These are phyloP conservation scores for Anastatica hierochuntica DNA, from an alignment of 345 rosid species.

Conservation along the genomic window DNA sequence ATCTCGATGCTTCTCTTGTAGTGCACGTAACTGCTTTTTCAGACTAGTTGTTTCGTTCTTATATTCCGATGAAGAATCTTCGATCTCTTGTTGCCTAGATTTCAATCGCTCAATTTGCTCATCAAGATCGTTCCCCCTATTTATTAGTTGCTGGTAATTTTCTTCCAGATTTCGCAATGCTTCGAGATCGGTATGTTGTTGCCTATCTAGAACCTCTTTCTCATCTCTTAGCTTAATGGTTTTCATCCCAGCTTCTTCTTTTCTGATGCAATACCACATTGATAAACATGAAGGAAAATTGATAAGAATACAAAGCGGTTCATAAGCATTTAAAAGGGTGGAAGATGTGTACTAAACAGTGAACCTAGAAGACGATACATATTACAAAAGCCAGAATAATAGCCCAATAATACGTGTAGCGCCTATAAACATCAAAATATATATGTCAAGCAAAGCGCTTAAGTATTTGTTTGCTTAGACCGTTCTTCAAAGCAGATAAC, in stretches of 20 bases:
- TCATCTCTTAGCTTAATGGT: slow-evolving; percentile 86
- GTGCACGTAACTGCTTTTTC: slow-evolving; percentile 51
- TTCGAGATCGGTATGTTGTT: slow-evolving; percentile 84
- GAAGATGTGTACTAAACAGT: too few relatives aligned
- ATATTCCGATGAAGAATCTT: slow-evolving; percentile 47
- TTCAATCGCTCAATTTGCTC: slow-evolving; percentile 72
- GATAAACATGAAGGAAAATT: neutral
- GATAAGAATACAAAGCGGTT: slow-evolving; percentile 4
- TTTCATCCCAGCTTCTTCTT: slow-evolving; percentile 91
- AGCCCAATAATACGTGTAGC: neutral
- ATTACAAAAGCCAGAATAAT: neutral
- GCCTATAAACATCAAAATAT: neutral
- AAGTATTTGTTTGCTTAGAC: slow-evolving; percentile 8
- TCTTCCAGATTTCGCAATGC: slow-evolving; percentile 86
- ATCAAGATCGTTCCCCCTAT: slow-evolving; percentile 63
- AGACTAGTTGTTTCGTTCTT: slow-evolving; percentile 50
- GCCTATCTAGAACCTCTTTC: slow-evolving; percentile 90
- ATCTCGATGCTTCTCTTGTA: slow-evolving; percentile 70
- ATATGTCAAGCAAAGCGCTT: neutral
- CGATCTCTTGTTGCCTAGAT: slow-evolving; percentile 47
- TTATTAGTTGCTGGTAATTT: slow-evolving; percentile 79
- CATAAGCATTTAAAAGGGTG: neutral
- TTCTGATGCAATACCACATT: slow-evolving; percentile 40
- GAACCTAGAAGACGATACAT: slow-evolving; percentile 6
- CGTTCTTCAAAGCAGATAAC: slow-evolving; percentile 3